Conservation (phyloP, 140 eudicot genomes). For the Oenanthe javanica region DNA sequence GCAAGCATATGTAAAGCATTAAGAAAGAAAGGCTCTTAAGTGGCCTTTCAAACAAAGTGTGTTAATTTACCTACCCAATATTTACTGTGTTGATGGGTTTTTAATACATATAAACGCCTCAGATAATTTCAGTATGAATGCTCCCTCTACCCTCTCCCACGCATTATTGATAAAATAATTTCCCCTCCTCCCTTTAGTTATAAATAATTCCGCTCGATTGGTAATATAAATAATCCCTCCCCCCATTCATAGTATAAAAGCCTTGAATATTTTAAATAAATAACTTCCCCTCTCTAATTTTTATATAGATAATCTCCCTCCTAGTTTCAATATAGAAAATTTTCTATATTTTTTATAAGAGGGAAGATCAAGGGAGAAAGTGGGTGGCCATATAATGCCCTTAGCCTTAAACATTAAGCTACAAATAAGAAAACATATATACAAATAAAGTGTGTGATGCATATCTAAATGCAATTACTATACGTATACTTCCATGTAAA, state of each 20-base stretch:
- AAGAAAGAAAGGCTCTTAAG: background rate
- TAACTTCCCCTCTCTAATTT: background rate
- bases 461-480: background rate
- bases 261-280: no score
- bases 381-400: background rate
- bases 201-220: background rate
- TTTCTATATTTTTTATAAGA: background rate
- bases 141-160: background rate
- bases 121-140: background rate
- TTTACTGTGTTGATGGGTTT: background rate
- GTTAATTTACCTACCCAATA: background rate
- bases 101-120: background rate
- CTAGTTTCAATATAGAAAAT: no score
- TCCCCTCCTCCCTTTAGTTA: background rate
- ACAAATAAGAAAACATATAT: background rate
- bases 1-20: constrained; percentile 19
- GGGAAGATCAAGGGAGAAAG: background rate
- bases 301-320: background rate
- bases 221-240: background rate
- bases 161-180: no score
- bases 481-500: background rate
- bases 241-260: no score
- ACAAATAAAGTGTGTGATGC: background rate
- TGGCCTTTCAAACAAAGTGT: background rate
- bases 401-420: background rate